Evolutionary conservation across 192 early-diverging fungal species (phyloP), one percentile per base, ranked within the genome.

Genomic region (Dimargaris cristalligena): DNA sequence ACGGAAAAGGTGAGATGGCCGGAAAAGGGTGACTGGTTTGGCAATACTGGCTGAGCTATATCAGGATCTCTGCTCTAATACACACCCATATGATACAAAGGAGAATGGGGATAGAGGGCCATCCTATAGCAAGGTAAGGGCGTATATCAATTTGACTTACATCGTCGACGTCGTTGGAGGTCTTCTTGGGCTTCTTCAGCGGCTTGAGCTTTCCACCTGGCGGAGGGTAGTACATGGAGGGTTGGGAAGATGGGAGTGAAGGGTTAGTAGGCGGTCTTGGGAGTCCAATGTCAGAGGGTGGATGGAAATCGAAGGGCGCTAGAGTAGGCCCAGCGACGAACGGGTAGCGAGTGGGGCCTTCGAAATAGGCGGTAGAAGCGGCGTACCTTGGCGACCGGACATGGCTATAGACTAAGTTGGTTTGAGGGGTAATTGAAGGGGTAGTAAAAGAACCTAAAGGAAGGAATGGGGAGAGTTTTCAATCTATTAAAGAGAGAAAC

Each of bases 191-290:
- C 28, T 74, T 74, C 88, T 90, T 92, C 51, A 92, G 75, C 57
- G 90, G 90, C 84, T 90, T 90, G 41, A 82, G 74, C 73, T 90
- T 90, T 73, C 88, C 88, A 71, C 87, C 87, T 73, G 55, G 16
- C 25, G 44, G 56, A 35, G n/a, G n/a, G n/a, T 44, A 41, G 6
- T 41, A 10, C 38, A 41, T 10, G 16, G 6, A 41, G 38, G 38
- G 38, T 10, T 41, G 38, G 38, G 38, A 16, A 41, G 16, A 41
- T 41, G 8, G 16, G 16, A 16, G 38, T 41, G 38, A 41, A 41
- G 8, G 38, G 16, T 41, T 6, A 16, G 6, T 10, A 41, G 38
- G 38, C 38, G 16, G 38, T 41, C 8, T 41, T 6, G 38, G 16
- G 38, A 16, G 16, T 6, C 38, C 6, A 6, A 6, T 10, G 6